phyloP scores from a whole-genome alignment of 768 basidiomycete species.

The Fomitopsis pulvina region DNA sequence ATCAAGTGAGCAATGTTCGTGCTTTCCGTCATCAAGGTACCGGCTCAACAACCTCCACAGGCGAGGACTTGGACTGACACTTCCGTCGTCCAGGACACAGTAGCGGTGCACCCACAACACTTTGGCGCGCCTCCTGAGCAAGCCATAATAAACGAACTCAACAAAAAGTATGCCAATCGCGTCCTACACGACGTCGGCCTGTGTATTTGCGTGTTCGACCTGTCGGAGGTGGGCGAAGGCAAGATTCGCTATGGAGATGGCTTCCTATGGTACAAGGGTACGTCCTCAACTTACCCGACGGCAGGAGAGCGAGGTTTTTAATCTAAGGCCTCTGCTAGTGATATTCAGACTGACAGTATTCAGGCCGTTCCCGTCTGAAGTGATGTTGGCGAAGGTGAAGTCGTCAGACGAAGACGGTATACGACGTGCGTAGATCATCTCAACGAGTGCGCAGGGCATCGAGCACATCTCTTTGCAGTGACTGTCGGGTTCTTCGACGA shows the following conservation, averaged over 20 bases:
- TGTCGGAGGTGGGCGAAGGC: slow-evolving; percentile 82
- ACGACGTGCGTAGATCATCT: slow-evolving; percentile 45
- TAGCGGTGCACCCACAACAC: slow-evolving; percentile 82
- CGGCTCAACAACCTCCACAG: neutral
- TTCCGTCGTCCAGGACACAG: slow-evolving; percentile 63
- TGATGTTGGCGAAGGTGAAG: slow-evolving; percentile 84
- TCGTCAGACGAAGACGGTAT: slow-evolving; percentile 83
- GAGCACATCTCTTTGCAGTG: slow-evolving; percentile 38
- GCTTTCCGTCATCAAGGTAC: slow-evolving; percentile 30
- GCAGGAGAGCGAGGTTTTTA: too few species aligned
- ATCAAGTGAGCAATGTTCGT: slow-evolving; percentile 24
- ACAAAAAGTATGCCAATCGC: slow-evolving; percentile 94
- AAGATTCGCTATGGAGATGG: slow-evolving; percentile 95
- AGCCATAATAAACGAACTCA: slow-evolving; percentile 79
- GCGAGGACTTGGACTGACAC: neutral
- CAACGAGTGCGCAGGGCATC: neutral
- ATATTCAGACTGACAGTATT: slow-evolving; percentile 89
- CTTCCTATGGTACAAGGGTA: slow-evolving; percentile 90
- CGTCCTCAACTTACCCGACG: slow-evolving; percentile 13
- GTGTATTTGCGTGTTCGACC: slow-evolving; percentile 85
- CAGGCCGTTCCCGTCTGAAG: slow-evolving; percentile 85
- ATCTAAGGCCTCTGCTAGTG: too few species aligned
- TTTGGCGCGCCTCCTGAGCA: slow-evolving; percentile 74
- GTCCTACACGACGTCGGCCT: slow-evolving; percentile 88
- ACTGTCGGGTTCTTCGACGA: slow-evolving; percentile 92